Evolutionary conservation across 768 basidiomycete species (phyloP).

Genomic region (Termitomyces sp.): DNA sequence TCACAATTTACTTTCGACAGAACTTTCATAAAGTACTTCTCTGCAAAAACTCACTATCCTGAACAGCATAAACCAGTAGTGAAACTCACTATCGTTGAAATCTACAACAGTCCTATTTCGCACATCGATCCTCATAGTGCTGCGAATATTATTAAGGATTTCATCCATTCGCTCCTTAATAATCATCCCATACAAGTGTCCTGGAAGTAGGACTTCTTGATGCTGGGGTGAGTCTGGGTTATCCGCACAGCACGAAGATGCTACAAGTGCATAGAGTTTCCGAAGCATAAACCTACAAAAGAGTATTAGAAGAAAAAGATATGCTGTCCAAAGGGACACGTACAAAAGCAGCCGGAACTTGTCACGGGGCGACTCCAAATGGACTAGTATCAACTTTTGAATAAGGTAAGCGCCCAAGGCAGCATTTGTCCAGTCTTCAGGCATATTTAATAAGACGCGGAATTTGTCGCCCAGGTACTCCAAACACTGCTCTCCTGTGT

Average conservation of each 20-base stretch:
- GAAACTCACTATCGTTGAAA: slow-evolving; percentile 75
- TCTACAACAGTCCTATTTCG: slow-evolving; percentile 77
- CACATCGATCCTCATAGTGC: slow-evolving; percentile 67
- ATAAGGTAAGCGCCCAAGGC: slow-evolving; percentile 80
- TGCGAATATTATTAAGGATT: slow-evolving; percentile 66
- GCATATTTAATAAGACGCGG: slow-evolving; percentile 81
- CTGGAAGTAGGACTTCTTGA: slow-evolving; percentile 94
- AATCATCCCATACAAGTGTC: slow-evolving; percentile 91
- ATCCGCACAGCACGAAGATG: slow-evolving; percentile 84
- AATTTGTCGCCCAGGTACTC: slow-evolving; percentile 97
- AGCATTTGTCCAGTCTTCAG: slow-evolving; percentile 89
- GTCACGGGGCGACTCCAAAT: slow-evolving; percentile 80
- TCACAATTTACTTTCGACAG: slow-evolving; percentile 82
- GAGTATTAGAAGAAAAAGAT: background rate
- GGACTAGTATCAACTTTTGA: slow-evolving; percentile 84
- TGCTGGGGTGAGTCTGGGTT: slow-evolving; percentile 99
- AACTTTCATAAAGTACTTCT: slow-evolving; percentile 75
- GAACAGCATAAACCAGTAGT: background rate
- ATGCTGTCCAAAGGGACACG: slow-evolving; percentile 25
- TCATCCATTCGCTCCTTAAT: slow-evolving; percentile 97
- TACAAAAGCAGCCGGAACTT: slow-evolving; percentile 94
- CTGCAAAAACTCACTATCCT: slow-evolving; percentile 28
- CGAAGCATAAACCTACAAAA: slow-evolving; percentile 86
- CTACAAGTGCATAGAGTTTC: slow-evolving; percentile 89
- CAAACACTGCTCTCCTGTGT: slow-evolving; percentile 86